Conservation (phyloP, 2,329 filamentous ascomycete genomes). For the Curvularia hawaiiensis region DNA sequence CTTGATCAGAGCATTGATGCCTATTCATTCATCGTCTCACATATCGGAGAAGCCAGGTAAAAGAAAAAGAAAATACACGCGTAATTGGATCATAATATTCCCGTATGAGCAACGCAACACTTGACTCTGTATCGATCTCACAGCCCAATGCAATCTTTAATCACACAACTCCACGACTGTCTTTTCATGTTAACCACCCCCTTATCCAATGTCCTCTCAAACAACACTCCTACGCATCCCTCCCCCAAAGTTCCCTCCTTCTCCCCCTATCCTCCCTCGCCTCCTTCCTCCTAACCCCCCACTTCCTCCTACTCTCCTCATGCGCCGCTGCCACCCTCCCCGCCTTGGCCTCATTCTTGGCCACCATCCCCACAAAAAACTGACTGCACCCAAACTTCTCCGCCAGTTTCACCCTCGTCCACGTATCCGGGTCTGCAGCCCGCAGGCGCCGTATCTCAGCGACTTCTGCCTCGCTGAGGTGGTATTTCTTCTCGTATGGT, state of each 20-base stretch:
- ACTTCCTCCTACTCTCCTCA: conserved; percentile 62
- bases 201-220: not conserved
- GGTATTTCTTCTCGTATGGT: conserved; percentile 64
- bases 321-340: conserved; percentile 53
- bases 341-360: conserved; percentile 51
- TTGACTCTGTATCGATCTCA: too few relatives aligned
- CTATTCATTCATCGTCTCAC: too few relatives aligned
- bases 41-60: not conserved
- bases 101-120: not conserved
- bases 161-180: too few relatives aligned
- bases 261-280: conserved; percentile 65
- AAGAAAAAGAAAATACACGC: too few relatives aligned
- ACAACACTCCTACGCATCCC: conserved; percentile 53
- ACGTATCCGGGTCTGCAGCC: conserved; percentile 59
- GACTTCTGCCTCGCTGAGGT: conserved; percentile 62
- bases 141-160: too few relatives aligned
- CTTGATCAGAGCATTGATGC: too few relatives aligned
- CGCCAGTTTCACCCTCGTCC: conserved; percentile 64
- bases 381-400: conserved; percentile 67
- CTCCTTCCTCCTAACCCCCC: conserved; percentile 64
- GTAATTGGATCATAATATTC: not conserved
- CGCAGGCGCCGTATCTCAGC: conserved; percentile 64
- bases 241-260: conserved; percentile 66
- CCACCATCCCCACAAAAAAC: conserved; percentile 66
- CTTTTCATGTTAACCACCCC: too few relatives aligned